Evolutionary conservation across 2,329 filamentous ascomycete genomes (phyloP), one percentile per base, ranked within the genome.

Genomic region (Pseudohalonectria lignicola): DNA sequence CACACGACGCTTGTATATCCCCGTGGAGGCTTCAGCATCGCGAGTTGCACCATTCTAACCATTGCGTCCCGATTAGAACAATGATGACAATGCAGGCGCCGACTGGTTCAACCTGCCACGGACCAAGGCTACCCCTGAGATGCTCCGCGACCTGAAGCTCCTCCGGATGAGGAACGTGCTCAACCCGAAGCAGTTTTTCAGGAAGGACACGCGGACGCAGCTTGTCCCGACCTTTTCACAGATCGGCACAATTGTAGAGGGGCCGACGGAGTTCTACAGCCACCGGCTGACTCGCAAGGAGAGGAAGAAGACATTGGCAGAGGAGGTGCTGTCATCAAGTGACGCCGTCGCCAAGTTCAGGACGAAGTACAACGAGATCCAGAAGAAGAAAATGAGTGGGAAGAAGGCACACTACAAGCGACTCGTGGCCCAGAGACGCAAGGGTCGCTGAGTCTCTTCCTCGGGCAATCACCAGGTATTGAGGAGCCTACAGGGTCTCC

Each of bases 391-490:
- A 62, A 76, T 73, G 18, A 94, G 85, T 50, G 92, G 92, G 37
- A 93, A 86, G 66, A 95, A 90, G 62, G 79, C 74, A 1, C 82
- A 85, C 51, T 96, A 95, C 67, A 90, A 90, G 55, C 81, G 79
- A 40, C 59, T 94, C 47, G 76, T 83, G 53, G 55, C 62, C n/a
- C 46, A 47, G 10, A 46, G 55, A 5, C 47, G 51, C 37, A 51
- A 49, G 31, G 49, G 50, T 17, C 41, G 48, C 13, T 47, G 43
- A 52, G 46, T n/a, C n/a, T n/a, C n/a, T n/a, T n/a, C n/a, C n/a
- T n/a, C n/a, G n/a, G 18, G 42, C n/a, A n/a, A n/a, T n/a, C n/a
- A n/a, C n/a, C n/a, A n/a, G n/a, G n/a, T n/a, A n/a, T n/a, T n/a
- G n/a, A n/a, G n/a, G n/a, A n/a, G n/a, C n/a, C n/a, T n/a, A n/a